Evolutionary conservation across 108 stramenopile genomes (phyloP).

Genomic region (Discostella pseudostelligera): DNA sequence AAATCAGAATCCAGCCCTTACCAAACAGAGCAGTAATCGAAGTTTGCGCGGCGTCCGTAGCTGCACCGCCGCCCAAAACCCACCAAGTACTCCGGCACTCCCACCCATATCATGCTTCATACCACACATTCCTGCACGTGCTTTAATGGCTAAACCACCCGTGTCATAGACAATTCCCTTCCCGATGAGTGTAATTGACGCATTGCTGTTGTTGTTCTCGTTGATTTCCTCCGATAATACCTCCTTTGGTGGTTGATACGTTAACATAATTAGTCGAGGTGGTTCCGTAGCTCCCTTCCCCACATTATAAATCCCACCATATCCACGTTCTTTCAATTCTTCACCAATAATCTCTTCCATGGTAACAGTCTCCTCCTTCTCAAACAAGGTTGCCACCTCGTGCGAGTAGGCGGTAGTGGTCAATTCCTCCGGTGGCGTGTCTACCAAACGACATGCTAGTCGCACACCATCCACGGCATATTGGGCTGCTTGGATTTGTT

Average conservation of each 20-base stretch:
- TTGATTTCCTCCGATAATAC: not conserved
- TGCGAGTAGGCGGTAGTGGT: constrained; percentile 49
- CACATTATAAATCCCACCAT: constrained; percentile 84
- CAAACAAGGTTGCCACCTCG: constrained; percentile 28
- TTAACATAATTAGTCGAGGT: constrained; percentile 75
- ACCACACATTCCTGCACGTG: constrained; percentile 82
- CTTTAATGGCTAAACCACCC: constrained; percentile 67
- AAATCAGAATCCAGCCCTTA: constrained; percentile 58
- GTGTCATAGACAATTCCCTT: constrained; percentile 92
- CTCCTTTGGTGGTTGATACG: constrained; percentile 46
- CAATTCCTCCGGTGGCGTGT: constrained; percentile 54
- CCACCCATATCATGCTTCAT: constrained; percentile 83
- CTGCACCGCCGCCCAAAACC: constrained; percentile 50
- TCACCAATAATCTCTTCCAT: constrained; percentile 73
- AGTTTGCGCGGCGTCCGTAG: constrained; percentile 35
- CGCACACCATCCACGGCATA: constrained; percentile 48
- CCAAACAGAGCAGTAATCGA: constrained; percentile 70
- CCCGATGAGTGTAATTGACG: constrained; percentile 72
- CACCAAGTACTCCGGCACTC: constrained; percentile 75
- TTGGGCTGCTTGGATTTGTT: constrained; percentile 32
- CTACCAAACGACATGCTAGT: constrained; percentile 64
- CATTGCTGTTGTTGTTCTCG: not conserved
- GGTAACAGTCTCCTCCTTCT: constrained; percentile 29
- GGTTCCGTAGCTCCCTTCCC: constrained; percentile 78
- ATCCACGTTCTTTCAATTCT: constrained; percentile 69